Percentiles rank a stretch among this genome's conserved stretches.
Conservation (phyloP, 2,329 filamentous ascomycete species). For the Clonostachys byssicola region DNA sequence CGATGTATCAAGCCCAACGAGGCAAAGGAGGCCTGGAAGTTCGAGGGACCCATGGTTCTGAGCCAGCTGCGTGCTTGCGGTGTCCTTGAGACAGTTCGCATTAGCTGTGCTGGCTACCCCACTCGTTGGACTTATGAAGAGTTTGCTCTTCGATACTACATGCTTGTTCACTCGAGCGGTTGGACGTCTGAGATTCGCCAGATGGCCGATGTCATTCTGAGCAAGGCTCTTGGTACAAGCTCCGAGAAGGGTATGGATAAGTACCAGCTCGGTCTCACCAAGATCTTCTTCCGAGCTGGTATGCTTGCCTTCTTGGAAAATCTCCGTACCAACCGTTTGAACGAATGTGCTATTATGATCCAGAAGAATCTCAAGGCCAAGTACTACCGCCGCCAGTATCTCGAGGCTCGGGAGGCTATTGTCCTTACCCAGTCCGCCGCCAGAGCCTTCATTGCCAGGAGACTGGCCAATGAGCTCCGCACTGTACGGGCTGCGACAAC, state of each 20-base stretch:
- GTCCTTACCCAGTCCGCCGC: constrained; percentile 74
- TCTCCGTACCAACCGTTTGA: constrained; percentile 82
- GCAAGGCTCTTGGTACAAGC: constrained; percentile 78
- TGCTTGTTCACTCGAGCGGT: constrained; percentile 83
- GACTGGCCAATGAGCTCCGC: constrained; percentile 74
- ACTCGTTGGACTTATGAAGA: constrained; percentile 99
- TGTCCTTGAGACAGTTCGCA: constrained; percentile 97
- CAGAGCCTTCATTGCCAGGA: constrained; percentile 74
- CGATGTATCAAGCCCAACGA: constrained; percentile 99
- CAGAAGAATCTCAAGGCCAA: constrained; percentile 97
- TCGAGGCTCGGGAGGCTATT: constrained; percentile 80
- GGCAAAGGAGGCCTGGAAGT: constrained; percentile 94
- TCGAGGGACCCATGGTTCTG: constrained; percentile 97
- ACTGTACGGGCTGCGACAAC: constrained; percentile 84
- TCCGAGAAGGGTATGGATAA: constrained; percentile 78
- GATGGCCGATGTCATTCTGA: constrained; percentile 90
- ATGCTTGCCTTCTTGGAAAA: constrained; percentile 99
- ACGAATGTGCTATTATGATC: constrained; percentile 93
- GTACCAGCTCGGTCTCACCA: constrained; percentile 95
- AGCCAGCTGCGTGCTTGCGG: constrained; percentile 96
- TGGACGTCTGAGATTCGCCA: constrained; percentile 93
- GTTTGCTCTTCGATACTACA: constrained; percentile 96
- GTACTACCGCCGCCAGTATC: constrained; percentile 88
- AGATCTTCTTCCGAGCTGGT: constrained; percentile 98
- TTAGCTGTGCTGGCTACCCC: constrained; percentile 94